A percentile compares a stretch with the other conserved stretches of the same genome.
Conservation (phyloP, 202 grass and related monocot species). For the Sporobolus alterniflorus region DNA sequence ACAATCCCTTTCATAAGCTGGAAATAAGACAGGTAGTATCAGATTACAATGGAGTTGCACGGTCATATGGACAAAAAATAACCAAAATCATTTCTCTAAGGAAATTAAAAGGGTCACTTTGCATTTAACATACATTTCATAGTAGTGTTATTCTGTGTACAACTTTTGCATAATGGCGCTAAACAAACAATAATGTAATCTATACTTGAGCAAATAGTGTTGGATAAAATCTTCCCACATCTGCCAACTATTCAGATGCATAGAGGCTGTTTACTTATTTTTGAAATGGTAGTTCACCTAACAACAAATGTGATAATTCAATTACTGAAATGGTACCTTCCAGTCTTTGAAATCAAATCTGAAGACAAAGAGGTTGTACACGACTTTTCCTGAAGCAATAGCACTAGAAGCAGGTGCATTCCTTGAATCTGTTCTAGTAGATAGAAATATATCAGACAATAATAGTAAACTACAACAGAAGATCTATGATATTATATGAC, state of each 20-base stretch:
- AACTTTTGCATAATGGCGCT: neutral
- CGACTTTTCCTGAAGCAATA: conserved; percentile 57
- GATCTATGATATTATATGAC: neutral
- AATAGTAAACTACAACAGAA: neutral
- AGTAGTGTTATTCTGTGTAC: neutral
- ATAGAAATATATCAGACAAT: neutral
- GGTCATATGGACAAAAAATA: neutral
- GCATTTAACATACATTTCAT: neutral
- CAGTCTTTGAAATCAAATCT: conserved; percentile 87
- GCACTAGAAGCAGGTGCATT: conserved; percentile 70
- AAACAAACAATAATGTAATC: neutral
- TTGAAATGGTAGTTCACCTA: neutral
- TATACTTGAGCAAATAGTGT: neutral
- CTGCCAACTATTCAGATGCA: neutral
- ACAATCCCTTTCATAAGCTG: conserved; percentile 74
- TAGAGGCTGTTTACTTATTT: neutral
- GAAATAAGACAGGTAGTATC: neutral
- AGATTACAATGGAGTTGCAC: neutral
- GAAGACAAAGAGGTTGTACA: conserved; percentile 80
- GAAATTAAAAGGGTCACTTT: neutral
- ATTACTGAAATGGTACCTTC: conserved; percentile 55
- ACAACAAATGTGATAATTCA: neutral
- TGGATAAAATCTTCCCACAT: neutral
- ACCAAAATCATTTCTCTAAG: neutral
- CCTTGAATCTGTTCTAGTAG: conserved; percentile 61